A percentile compares a stretch with the other conserved stretches of the same genome.
Conservation (phyloP, 768 basidiomycete species). For the Pleurotus djamor region DNA sequence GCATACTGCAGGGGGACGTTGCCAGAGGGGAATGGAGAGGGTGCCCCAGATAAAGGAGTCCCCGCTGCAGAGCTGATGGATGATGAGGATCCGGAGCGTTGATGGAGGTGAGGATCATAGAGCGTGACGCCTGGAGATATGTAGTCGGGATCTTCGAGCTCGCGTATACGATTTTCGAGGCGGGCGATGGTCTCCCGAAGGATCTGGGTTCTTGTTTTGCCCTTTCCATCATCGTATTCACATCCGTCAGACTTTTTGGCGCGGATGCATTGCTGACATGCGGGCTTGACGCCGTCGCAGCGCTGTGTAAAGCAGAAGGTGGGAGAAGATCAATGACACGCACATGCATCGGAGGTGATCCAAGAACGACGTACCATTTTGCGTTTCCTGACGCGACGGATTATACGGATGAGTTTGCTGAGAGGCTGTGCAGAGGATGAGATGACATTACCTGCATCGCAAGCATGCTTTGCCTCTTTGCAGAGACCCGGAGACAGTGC, state of each 20-base stretch:
- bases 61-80: constrained; percentile 51
- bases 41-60: constrained; percentile 48
- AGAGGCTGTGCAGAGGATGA: background rate
- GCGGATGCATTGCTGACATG: constrained; percentile 75
- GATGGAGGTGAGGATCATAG: constrained; percentile 63
- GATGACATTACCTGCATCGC: constrained; percentile 57
- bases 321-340: constrained; percentile 2
- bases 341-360: constrained; percentile 1
- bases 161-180: constrained; percentile 68
- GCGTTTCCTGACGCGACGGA: constrained; percentile 46
- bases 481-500: constrained; percentile 37
- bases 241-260: constrained; percentile 76
- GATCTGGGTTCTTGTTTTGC: constrained; percentile 78
- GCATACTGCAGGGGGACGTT: constrained; percentile 12
- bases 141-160: constrained; percentile 76
- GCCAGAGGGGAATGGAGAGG: constrained; percentile 62
- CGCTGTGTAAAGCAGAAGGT: constrained; percentile 40
- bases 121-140: constrained; percentile 65
- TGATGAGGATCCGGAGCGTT: constrained; percentile 52
- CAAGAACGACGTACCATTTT: constrained; percentile 51
- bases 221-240: constrained; percentile 84
- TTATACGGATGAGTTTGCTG: constrained; percentile 13
- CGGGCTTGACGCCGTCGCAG: constrained; percentile 75
- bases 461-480: constrained; percentile 73
- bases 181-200: constrained; percentile 75